A percentile compares a stretch with the other conserved stretches of the same genome.
phyloP scores from a whole-genome alignment of 345 rosid genomes.

The Eucalyptus sideroxylon region DNA sequence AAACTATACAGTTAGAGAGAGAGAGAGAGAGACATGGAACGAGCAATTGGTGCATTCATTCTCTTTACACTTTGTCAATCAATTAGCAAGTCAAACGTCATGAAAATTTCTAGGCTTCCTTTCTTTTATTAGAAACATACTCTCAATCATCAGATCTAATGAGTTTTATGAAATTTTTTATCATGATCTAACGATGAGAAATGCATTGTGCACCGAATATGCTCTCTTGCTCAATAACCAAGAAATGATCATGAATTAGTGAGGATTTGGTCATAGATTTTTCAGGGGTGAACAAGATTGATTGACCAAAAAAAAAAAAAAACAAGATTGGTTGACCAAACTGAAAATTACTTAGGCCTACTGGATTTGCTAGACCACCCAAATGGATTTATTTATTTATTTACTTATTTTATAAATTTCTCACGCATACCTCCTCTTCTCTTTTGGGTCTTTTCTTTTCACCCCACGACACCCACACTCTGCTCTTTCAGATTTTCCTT shows the following conservation, averaged over 20 bases:
- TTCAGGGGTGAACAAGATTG: background rate
- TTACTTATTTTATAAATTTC: too few species aligned
- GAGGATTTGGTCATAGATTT: background rate
- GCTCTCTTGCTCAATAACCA: background rate
- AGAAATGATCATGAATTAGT: background rate
- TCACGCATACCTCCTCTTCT: too few species aligned
- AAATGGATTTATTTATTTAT: too few species aligned
- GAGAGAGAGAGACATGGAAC: background rate
- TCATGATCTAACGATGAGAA: background rate
- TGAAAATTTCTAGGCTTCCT: background rate
- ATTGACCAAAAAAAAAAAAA: accelerated
- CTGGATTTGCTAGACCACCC: too few species aligned
- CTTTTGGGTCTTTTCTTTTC: background rate
- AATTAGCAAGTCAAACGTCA: background rate
- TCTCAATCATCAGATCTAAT: background rate
- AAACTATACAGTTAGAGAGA: background rate
- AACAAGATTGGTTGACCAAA: too few species aligned
- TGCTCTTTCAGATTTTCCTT: background rate
- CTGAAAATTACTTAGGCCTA: accelerated
- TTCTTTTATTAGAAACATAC: background rate
- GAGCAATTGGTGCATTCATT: background rate
- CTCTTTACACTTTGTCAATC: background rate
- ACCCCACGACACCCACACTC: accelerated
- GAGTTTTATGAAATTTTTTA: background rate
- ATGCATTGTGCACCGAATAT: background rate